phyloP scores from a whole-genome alignment of 2,329 filamentous ascomycete genomes.

The Aaosphaeria arxii region DNA sequence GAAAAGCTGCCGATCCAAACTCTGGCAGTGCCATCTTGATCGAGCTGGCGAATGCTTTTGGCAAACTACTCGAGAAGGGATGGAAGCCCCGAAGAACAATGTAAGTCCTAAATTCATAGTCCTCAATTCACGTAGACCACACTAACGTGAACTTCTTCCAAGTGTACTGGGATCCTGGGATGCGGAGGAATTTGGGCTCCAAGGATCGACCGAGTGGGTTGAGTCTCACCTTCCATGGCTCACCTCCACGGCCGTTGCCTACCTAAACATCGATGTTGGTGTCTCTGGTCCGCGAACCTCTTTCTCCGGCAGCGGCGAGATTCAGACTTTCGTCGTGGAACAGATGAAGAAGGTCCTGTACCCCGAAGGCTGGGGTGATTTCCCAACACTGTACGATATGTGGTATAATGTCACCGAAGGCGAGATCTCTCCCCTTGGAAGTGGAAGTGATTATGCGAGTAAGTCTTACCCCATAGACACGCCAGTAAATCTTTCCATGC shows the following conservation, averaged over 20 bases:
- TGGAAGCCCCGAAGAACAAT: conserved; percentile 48
- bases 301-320: conserved; percentile 13
- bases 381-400: conserved; percentile 38
- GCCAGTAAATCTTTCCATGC: no score
- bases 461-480: no score
- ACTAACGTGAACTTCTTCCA: neutral
- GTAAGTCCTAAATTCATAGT: conserved; percentile 4
- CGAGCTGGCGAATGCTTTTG: conserved; percentile 45
- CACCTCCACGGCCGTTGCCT: conserved; percentile 18
- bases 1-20: conserved; percentile 44
- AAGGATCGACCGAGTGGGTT: conserved; percentile 41
- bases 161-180: conserved; percentile 19
- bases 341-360: conserved; percentile 20
- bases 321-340: conserved; percentile 16
- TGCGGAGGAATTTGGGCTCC: conserved; percentile 23
- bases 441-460: conserved; percentile 39
- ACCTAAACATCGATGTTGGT: conserved; percentile 18
- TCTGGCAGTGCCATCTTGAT: conserved; percentile 44
- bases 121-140: neutral
- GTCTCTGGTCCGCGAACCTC: conserved; percentile 14
- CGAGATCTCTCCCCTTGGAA: conserved; percentile 35
- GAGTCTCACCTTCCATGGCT: conserved; percentile 28
- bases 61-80: conserved; percentile 41
- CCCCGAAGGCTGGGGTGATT: conserved; percentile 12
- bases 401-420: conserved; percentile 30